Evolutionary conservation across 768 basidiomycete species (phyloP), one percentile per base, ranked within the genome.

Genomic region (Amanita molliuscula): DNA sequence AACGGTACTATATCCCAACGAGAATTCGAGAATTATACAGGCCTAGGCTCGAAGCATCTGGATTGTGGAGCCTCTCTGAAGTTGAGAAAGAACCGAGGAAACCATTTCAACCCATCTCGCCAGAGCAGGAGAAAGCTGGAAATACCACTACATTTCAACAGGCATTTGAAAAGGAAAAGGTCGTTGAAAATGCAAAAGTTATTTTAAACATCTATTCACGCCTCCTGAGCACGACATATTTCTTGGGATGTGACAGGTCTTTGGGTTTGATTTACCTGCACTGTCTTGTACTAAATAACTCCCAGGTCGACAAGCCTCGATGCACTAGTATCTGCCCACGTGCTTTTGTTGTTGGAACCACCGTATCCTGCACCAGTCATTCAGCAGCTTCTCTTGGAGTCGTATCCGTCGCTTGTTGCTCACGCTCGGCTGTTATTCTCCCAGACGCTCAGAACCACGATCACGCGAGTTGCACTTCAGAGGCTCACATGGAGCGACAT

Each of bases 1-100:
- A 85, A 57, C 74, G 79, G 7, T 90, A 87, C 60, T 91, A 84
- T 58, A 76, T 86, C 6, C 82, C 87, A 0, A 58, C 62, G 4
- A 75, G 86, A 15, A 73, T 89, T 28, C 76, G 85, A 34, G 68
- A 74, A 23, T 60, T 71, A 15, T 76, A 82, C 55, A 72, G 64
- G 47, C 67, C 75, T 10, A 75, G 84, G 11, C 65, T 91, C 31
- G 77, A 84, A 59, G 73, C 73, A 6, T 73, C 74, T 23, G 84
- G 79, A 8, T 59, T 89, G 20, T 88, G 87, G 86, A 68, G 63
- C 55, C 53, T 67, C 5, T 62, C 69, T 10, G 64, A 59, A 1
- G 68, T 71, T 36, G 66, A 72, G 33, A 70, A 73, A 51, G 63
- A 73, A 50, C 65, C 73, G 28, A 74, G 77, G 53, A 68, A 67